Evolutionary conservation across 108 stramenopile species (phyloP).

Genomic region (Schizochytrium sp.): DNA sequence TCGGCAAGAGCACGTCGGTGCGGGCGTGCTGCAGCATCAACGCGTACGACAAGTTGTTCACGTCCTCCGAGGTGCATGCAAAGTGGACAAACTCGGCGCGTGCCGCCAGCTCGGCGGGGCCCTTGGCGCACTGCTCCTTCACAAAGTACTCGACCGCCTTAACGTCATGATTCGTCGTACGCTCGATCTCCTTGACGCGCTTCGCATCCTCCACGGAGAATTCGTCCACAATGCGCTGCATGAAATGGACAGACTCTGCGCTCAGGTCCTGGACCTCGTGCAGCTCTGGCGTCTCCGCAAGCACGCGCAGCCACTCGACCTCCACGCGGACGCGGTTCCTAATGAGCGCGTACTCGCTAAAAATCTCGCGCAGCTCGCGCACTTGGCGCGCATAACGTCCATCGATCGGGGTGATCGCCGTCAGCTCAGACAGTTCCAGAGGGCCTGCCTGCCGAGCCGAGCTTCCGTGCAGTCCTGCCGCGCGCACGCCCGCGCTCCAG

Average conservation of each 20-base stretch:
- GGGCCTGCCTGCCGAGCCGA: neutral
- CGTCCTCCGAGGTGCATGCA: slow-evolving; percentile 25
- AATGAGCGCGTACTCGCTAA: neutral
- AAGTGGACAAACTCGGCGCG: slow-evolving; percentile 26
- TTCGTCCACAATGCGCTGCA: neutral
- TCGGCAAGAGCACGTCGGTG: slow-evolving; percentile 13
- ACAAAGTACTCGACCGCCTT: slow-evolving; percentile 34
- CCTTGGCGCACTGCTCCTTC: slow-evolving; percentile 25
- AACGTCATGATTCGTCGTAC: slow-evolving; percentile 30
- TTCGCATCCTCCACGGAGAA: slow-evolving; percentile 5
- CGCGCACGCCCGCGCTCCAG: neutral
- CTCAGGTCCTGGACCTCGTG: neutral
- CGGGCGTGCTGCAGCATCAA: neutral
- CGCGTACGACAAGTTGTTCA: slow-evolving; percentile 24
- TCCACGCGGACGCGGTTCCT: slow-evolving; percentile 12
- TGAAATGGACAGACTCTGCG: neutral
- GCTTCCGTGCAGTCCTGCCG: neutral
- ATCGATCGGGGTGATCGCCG: neutral
- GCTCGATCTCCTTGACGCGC: slow-evolving; percentile 27
- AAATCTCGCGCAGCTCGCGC: neutral
- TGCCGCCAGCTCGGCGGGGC: neutral
- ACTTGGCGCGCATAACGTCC: neutral
- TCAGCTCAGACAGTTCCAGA: neutral
- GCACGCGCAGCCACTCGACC: slow-evolving; percentile 19
- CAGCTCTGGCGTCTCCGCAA: neutral